Evolutionary conservation across 768 basidiomycete genomes (phyloP).

Genomic region (Serendipita sp.): DNA sequence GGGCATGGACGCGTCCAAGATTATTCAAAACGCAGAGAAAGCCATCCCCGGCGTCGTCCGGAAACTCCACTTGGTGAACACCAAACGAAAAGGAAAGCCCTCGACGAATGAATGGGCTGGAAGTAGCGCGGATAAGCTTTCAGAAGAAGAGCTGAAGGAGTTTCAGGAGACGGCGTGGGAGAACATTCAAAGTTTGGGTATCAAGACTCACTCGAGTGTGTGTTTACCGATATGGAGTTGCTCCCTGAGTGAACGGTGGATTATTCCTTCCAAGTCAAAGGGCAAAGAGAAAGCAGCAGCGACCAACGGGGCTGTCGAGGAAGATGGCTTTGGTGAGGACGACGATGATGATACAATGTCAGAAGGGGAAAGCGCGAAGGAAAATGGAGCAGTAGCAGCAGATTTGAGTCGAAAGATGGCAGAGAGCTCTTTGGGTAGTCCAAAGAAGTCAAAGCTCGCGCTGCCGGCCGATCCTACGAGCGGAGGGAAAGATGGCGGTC

Average conservation of each 20-base stretch:
- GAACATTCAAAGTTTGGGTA: conserved; percentile 73
- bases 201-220: conserved; percentile 77
- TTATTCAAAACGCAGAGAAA: conserved; percentile 59
- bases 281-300: conserved; percentile 13
- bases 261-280: conserved; percentile 14
- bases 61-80: conserved; percentile 16
- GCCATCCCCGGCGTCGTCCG: conserved; percentile 63
- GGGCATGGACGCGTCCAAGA: conserved; percentile 56
- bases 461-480: neutral
- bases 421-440: neutral
- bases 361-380: neutral
- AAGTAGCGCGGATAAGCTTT: neutral
- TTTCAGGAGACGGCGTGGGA: conserved; percentile 38
- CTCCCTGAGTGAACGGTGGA: conserved; percentile 32
- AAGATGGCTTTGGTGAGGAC: conserved; percentile 24
- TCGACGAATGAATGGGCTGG: neutral
- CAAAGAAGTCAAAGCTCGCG: neutral
- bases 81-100: neutral
- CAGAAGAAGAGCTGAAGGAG: neutral
- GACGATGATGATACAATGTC: conserved; percentile 23
- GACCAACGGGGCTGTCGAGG: conserved; percentile 13
- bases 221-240: conserved; percentile 88
- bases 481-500: neutral
- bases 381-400: neutral
- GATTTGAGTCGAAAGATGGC: neutral